Evolutionary conservation across 805 yeast genomes (phyloP), one percentile per base, ranked within the genome.

Genomic region (Wickerhamiella occidentalis): DNA sequence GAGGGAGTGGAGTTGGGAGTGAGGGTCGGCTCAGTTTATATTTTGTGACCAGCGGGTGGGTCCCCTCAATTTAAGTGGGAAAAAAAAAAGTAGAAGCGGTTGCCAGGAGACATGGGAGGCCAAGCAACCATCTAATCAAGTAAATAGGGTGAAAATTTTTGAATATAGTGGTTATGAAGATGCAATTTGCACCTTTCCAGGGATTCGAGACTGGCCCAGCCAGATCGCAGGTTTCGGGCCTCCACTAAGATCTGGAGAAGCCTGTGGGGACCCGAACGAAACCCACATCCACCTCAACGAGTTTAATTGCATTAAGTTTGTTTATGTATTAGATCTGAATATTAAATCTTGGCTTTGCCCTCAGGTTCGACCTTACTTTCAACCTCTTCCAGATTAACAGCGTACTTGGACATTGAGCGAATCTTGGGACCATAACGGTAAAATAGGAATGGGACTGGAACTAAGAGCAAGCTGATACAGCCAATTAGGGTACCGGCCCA

Each of bases 401-500:
- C 61, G 45, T 51, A 58, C 48, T 49, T 51, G 29, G 58, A 54
- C 49, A 41, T 37, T n/a, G 45, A 8, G 18, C 61, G 55, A 22
- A 58, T 49, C 29, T 35, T 15, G 1, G 58, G 68, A 29, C 83
- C 83, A 56, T 63, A 77, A 45, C 56, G 62, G 62, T 67, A 75
- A 58, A 79, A 77, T 30, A 74, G 55, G 55, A 73, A 72, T 2
- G 83, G 84, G 21, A 76, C 75, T 1, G 82, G 82, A 9, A 74
- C 65, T 69, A 76, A 62, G 1, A 68, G 64, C 7, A 70, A 58
- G 0, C 79, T 74, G 25, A 68, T 49, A 51, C 75, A 73, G 6
- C 77, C 84, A 40, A 78, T 62, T 21, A 78, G 58, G 11, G 78
- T 72, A 29, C 69, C 66, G 2, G 79, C 83, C 79, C 79, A 77